A percentile compares a stretch with the other conserved stretches of the same genome.
Evolutionary conservation across 345 rosid species (phyloP).

Genomic region (Theobroma cacao): DNA sequence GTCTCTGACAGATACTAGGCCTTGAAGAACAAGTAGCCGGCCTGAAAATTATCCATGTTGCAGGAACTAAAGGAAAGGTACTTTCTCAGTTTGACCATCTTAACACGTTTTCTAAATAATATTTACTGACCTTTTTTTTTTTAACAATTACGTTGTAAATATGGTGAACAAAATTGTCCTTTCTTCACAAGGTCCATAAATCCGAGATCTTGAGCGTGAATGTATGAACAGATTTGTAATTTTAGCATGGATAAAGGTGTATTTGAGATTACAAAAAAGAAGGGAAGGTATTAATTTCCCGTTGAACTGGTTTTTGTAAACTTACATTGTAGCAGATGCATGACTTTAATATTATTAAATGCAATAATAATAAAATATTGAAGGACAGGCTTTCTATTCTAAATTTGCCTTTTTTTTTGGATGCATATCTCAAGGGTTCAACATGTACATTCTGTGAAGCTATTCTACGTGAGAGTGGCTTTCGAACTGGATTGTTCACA

Average conservation of each 20-base stretch:
- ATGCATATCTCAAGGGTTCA: constrained; percentile 58
- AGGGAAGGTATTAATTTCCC: background rate
- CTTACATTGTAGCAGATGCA: background rate
- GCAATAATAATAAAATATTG: background rate
- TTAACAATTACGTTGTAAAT: background rate
- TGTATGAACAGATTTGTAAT: background rate
- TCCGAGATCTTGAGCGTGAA: background rate
- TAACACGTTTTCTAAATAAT: constrained; percentile 1
- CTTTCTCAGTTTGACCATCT: background rate
- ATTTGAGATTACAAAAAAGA: background rate
- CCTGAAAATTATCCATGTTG: constrained; percentile 80
- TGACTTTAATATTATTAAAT: background rate
- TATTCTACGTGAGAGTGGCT: constrained; percentile 78
- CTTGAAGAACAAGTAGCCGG: constrained; percentile 56
- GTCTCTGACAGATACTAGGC: constrained; percentile 55
- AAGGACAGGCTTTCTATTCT: background rate
- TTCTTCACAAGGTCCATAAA: background rate
- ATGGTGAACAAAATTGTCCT: background rate
- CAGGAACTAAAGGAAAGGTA: constrained; percentile 97
- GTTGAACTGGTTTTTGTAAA: background rate
- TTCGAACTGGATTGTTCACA: constrained; percentile 79
- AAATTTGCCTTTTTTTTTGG: background rate
- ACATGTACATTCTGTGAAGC: constrained; percentile 90
- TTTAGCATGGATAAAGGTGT: background rate
- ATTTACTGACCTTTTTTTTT: background rate